Conservation (phyloP, 352 stramenopile species). For the Phytophthora citricola region DNA sequence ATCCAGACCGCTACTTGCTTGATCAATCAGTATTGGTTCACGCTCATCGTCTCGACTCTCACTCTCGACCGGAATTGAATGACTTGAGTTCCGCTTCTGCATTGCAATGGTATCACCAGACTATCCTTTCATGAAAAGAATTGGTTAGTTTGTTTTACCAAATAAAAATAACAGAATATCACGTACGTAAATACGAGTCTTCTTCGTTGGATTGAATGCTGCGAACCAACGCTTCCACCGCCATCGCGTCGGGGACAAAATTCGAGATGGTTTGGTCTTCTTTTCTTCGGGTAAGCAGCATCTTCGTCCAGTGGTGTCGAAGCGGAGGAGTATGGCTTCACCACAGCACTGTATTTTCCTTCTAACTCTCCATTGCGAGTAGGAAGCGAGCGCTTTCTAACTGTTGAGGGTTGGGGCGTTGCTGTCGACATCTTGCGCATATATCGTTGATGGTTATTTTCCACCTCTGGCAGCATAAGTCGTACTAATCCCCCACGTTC, state of each 20-base stretch:
- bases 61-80: slow-evolving; percentile 9
- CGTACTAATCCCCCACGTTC: slow-evolving; percentile 43
- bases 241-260: slow-evolving; percentile 25
- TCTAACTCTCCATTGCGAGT: not conserved
- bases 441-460: slow-evolving; percentile 55
- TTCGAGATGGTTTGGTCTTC: slow-evolving; percentile 12
- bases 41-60: slow-evolving; percentile 1
- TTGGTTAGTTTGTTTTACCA: not conserved
- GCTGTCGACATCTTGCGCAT: slow-evolving; percentile 45
- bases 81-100: slow-evolving; percentile 5
- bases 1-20: slow-evolving; percentile 12
- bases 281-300: slow-evolving; percentile 18
- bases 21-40: slow-evolving; percentile 14
- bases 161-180: not conserved
- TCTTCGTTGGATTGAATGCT: slow-evolving; percentile 26
- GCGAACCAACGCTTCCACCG: slow-evolving; percentile 39
- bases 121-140: slow-evolving; percentile 18
- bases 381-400: slow-evolving; percentile 12
- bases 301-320: slow-evolving; percentile 31
- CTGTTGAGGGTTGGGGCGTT: slow-evolving; percentile 1
- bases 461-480: slow-evolving; percentile 34
- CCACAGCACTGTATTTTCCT: slow-evolving; percentile 1
- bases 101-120: slow-evolving; percentile 31
- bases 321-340: slow-evolving; percentile 32
- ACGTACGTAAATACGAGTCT: slow-evolving; percentile 48